Evolutionary conservation across 2,329 filamentous ascomycete species (phyloP).

Genomic region (Exophiala alcalophila): DNA sequence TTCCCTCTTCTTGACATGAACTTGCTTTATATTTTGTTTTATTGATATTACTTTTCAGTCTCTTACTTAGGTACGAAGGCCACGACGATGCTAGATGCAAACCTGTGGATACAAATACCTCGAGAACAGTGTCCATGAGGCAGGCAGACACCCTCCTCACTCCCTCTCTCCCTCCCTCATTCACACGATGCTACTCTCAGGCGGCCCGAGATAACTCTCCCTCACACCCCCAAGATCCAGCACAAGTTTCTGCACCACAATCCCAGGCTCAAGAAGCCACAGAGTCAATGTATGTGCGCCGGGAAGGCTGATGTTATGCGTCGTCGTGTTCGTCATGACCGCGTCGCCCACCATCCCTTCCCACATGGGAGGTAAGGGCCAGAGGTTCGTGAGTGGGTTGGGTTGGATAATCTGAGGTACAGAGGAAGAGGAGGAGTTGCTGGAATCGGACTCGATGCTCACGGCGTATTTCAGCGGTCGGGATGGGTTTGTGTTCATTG

Average conservation of each 20-base stretch:
- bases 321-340: constrained; percentile 37
- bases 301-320: constrained; percentile 41
- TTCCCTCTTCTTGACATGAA: too few species aligned
- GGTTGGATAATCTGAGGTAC: constrained; percentile 43
- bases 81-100: too few species aligned
- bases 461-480: constrained; percentile 52
- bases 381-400: constrained; percentile 7
- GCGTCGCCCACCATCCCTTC: constrained; percentile 16
- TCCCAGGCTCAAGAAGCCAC: constrained; percentile 53
- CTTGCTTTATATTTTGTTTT: too few species aligned
- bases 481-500: constrained; percentile 52
- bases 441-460: constrained; percentile 43
- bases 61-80: background rate
- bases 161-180: too few species aligned
- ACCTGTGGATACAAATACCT: too few species aligned
- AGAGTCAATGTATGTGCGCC: constrained; percentile 52
- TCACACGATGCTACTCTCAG: constrained; percentile 44
- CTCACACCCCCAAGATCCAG: constrained; percentile 56
- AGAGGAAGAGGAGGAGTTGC: too few species aligned
- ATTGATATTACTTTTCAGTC: too few species aligned
- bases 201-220: constrained; percentile 56
- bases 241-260: constrained; percentile 57
- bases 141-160: background rate
- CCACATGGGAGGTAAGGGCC: constrained; percentile 26
- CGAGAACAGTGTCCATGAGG: too few species aligned